phyloP scores from a whole-genome alignment of 371 early-diverging fungal species.

The Apophysomyces variabilis region DNA sequence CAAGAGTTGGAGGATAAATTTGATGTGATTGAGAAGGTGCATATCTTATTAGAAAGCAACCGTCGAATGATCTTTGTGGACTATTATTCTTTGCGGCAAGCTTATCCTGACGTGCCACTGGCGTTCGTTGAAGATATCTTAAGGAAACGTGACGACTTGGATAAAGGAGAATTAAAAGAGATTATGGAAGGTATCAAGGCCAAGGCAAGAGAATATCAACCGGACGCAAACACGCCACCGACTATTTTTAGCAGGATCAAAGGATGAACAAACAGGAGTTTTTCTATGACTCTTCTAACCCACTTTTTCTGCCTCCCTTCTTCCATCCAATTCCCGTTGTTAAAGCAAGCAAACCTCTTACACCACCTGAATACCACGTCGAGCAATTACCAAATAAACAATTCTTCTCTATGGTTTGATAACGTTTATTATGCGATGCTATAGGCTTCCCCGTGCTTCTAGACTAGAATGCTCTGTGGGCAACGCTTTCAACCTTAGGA shows the following conservation, averaged over 20 bases:
- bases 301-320: no score
- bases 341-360: no score
- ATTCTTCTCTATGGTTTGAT: no score
- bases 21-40: slow-evolving; percentile 78
- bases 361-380: no score
- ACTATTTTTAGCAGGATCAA: slow-evolving; percentile 58
- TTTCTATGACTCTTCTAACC: no score
- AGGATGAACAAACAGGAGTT: slow-evolving; percentile 29
- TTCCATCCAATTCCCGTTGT: no score
- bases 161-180: slow-evolving; percentile 71
- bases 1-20: slow-evolving; percentile 71
- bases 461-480: no score
- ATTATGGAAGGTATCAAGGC: slow-evolving; percentile 77
- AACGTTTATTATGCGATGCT: no score
- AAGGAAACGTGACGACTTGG: slow-evolving; percentile 78
- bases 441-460: no score
- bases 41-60: slow-evolving; percentile 67
- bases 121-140: slow-evolving; percentile 80
- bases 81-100: slow-evolving; percentile 75
- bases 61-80: slow-evolving; percentile 75
- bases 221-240: slow-evolving; percentile 49
- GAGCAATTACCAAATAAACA: no score
- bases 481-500: no score
- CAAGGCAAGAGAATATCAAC: slow-evolving; percentile 71
- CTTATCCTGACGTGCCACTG: slow-evolving; percentile 84